These are phyloP conservation scores for Paramecium octaurelia DNA, from an alignment of 73 alveolate genomes.

Conservation along the genomic window DNA sequence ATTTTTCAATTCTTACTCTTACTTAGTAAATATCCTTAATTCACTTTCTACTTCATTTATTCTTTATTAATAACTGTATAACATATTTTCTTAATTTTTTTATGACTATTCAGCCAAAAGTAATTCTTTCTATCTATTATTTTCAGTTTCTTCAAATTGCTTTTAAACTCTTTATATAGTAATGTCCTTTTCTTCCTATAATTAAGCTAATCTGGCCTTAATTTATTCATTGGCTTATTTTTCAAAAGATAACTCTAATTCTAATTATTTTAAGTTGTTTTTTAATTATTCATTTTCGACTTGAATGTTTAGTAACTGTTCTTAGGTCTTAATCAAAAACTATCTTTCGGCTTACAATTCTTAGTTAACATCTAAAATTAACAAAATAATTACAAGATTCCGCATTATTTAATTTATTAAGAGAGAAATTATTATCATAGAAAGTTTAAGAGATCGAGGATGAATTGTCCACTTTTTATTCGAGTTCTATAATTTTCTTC, in stretches of 20 bases:
- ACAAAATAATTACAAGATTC: not conserved
- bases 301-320: not conserved
- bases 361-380: not conserved
- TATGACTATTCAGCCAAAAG: not conserved
- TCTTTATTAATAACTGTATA: conserved; percentile 4
- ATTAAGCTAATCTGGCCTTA: not conserved
- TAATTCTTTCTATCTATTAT: not conserved
- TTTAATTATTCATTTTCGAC: not conserved
- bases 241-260: not conserved
- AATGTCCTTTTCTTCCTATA: not conserved
- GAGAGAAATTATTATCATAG: not conserved
- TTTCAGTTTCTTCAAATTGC: not conserved
- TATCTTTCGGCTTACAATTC: conserved; percentile 11
- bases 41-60: not conserved
- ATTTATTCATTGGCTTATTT: not conserved
- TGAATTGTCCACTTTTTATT: not conserved
- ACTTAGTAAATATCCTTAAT: not conserved
- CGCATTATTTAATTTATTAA: not conserved
- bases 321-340: not conserved
- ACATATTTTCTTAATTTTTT: conserved; percentile 9
- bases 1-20: not conserved
- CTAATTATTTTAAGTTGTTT: not conserved
- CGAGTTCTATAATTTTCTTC: not conserved
- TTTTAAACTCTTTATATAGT: not conserved
- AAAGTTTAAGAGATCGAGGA: not conserved